A percentile compares a stretch with the other conserved stretches of the same genome.
Evolutionary conservation across 1,284 basidiomycete genomes (phyloP).

Genomic region (Apiotrichum laibachii): DNA sequence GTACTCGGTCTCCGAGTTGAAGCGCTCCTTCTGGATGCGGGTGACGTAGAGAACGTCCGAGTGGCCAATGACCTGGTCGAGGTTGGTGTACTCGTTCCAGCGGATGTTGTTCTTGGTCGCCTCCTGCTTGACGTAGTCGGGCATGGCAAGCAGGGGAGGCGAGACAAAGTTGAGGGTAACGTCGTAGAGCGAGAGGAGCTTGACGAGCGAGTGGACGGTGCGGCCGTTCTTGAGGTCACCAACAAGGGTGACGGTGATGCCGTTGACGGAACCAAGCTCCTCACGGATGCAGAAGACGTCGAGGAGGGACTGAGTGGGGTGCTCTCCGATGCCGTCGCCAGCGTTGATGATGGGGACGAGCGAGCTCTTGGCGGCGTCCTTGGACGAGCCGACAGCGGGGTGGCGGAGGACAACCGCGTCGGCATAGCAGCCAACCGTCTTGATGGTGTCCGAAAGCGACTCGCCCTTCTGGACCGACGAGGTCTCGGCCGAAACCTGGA

Average conservation of each 20-base stretch:
- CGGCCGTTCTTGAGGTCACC: slow-evolving; percentile 98
- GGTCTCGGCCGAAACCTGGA: slow-evolving; percentile 73
- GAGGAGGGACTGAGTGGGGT: slow-evolving; percentile 91
- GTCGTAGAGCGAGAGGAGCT: slow-evolving; percentile 82
- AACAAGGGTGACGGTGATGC: slow-evolving; percentile 86
- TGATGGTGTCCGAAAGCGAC: slow-evolving; percentile 86
- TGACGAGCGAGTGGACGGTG: slow-evolving; percentile 94
- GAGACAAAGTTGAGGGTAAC: slow-evolving; percentile 96
- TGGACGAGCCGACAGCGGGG: slow-evolving; percentile 86
- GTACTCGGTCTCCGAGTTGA: slow-evolving; percentile 79
- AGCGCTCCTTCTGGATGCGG: slow-evolving; percentile 92
- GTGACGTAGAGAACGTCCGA: slow-evolving; percentile 99
- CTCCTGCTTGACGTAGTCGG: slow-evolving; percentile 74
- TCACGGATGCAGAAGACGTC: slow-evolving; percentile 98
- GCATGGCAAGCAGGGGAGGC: slow-evolving; percentile 88
- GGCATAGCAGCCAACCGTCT: slow-evolving; percentile 92
- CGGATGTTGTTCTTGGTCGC: slow-evolving; percentile 78
- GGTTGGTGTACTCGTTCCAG: slow-evolving; percentile 74
- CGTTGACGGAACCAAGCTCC: slow-evolving; percentile 96
- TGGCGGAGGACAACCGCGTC: slow-evolving; percentile 95
- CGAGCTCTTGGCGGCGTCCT: slow-evolving; percentile 87
- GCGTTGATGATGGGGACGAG: slow-evolving; percentile 95
- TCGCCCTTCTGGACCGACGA: slow-evolving; percentile 96
- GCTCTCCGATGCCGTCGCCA: slow-evolving; percentile 95
- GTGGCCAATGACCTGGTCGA: slow-evolving; percentile 84